Percentiles rank a stretch among this genome's conserved stretches.
These are phyloP conservation scores for Polyporus arcularius DNA, from an alignment of 768 basidiomycete genomes.

Conservation along the genomic window DNA sequence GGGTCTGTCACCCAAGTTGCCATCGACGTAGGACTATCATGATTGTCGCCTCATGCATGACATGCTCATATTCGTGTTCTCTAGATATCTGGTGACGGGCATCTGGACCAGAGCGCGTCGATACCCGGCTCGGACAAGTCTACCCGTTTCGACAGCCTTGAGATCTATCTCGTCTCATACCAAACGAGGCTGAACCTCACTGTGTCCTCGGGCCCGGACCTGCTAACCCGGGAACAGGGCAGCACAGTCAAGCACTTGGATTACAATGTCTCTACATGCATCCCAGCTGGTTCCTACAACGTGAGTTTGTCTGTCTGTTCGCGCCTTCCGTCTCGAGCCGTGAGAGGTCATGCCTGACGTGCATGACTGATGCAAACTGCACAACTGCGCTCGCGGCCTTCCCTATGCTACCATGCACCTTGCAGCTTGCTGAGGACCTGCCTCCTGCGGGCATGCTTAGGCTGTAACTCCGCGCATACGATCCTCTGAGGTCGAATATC, in stretches of 20 bases:
- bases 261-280: constrained; percentile 44
- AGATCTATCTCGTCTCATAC: constrained; percentile 49
- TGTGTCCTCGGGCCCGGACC: constrained; percentile 41
- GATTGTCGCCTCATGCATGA: not conserved
- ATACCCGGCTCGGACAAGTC: constrained; percentile 36
- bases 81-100: constrained; percentile 48
- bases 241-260: constrained; percentile 43
- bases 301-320: constrained; percentile 25
- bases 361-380: no score
- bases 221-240: constrained; percentile 43
- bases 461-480: no score
- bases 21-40: constrained; percentile 31
- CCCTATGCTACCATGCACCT: no score
- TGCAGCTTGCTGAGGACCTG: no score
- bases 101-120: constrained; percentile 37
- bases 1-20: constrained; percentile 35
- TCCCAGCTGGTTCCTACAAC: constrained; percentile 45
- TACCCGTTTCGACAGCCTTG: constrained; percentile 42
- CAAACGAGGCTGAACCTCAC: constrained; percentile 43
- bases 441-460: no score
- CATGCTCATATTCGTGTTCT: not conserved
- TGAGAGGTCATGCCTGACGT: no score
- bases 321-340: not conserved
- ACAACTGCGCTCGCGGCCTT: no score
- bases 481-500: not conserved